phyloP scores from a whole-genome alignment of 371 early-diverging fungal species.

The Capillidium rhysosporum region DNA sequence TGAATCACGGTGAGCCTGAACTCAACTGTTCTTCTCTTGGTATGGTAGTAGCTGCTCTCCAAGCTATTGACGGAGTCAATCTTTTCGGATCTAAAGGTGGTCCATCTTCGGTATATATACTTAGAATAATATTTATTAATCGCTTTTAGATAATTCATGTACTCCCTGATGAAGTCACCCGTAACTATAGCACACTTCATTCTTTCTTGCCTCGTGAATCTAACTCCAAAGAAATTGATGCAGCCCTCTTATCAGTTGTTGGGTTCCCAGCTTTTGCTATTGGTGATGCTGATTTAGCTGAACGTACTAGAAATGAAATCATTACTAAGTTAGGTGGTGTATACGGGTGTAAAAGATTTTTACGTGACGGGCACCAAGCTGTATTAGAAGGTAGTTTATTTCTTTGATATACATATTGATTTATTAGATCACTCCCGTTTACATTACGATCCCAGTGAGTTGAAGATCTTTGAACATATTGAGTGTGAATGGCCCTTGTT shows the following conservation, averaged over 20 bases:
- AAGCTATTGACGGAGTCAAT: slow-evolving; percentile 72
- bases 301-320: slow-evolving; percentile 49
- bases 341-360: slow-evolving; percentile 73
- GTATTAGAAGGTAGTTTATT: slow-evolving; percentile 32
- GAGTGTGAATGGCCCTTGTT: slow-evolving; percentile 89
- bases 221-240: slow-evolving; percentile 76
- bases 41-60: slow-evolving; percentile 74
- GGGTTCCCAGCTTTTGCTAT: slow-evolving; percentile 84
- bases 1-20: slow-evolving; percentile 74
- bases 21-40: slow-evolving; percentile 76
- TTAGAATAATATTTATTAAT: neutral
- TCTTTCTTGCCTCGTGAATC: slow-evolving; percentile 74
- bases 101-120: slow-evolving; percentile 39
- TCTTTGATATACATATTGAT: neutral
- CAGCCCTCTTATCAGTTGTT: slow-evolving; percentile 64
- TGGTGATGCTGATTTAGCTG: slow-evolving; percentile 35
- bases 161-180: slow-evolving; percentile 67
- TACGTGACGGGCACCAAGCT: slow-evolving; percentile 80
- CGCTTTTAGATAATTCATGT: slow-evolving; percentile 47
- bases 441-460: slow-evolving; percentile 68
- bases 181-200: slow-evolving; percentile 60
- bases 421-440: slow-evolving; percentile 38
- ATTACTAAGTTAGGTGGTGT: slow-evolving; percentile 62
- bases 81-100: slow-evolving; percentile 71
- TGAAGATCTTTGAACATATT: slow-evolving; percentile 63